Base-by-base conservation (phyloP, 2,329 filamentous ascomycete species). In the Mariannaea elegans region DNA sequence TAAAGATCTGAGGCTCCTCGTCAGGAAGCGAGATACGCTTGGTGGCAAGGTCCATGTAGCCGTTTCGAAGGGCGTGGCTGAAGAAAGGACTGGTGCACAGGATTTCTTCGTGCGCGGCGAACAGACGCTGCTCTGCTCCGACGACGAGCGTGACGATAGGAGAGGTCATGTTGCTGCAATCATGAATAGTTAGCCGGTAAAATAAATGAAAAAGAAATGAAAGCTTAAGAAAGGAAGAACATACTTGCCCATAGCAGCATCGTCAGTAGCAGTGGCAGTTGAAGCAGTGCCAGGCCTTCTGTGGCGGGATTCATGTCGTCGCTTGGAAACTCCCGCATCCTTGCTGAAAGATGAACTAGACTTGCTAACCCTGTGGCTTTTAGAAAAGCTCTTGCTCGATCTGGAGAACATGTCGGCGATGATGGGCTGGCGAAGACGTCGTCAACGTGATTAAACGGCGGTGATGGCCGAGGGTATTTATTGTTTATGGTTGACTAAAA, bases 1-100 rank as follows among this genome's bases (percentile, higher is more conserved):
- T 96, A 77, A 97, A 94, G 71, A 97, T 90, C 75, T 97, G 93
- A 18, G 94, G 93, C 68, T 94, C 90, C 76, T 97, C 94, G 61
- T 94, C 88, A 2, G 92, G 90, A 2, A 97, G 86, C 50, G 90
- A 84, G 73, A 97, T 90, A 54, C 90, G 88, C 78, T 92, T 93
- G 73, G 72, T 70, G 4, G 71, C 55, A 19, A 70, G 63, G 48
- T 77, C 76, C 65, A 73, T 72, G 66, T 73, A 77, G 12, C 70
- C 66, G 60, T 71, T 75, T 56, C 75, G 72, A 8, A 78, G 68
- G 51, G 75, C 74, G 46, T 74, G 69, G 53, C 65, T 68, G 78
- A 97, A 97, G 84, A 90, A 97, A 7, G 92, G 88, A 10, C 92
- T 95, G 55, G 85, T 81, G 73, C 84, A 86, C 60, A 97, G 87